Evolutionary conservation across 495 filamentous ascomycete genomes (phyloP).

Genomic region (Tuber microsphaerosporum): DNA sequence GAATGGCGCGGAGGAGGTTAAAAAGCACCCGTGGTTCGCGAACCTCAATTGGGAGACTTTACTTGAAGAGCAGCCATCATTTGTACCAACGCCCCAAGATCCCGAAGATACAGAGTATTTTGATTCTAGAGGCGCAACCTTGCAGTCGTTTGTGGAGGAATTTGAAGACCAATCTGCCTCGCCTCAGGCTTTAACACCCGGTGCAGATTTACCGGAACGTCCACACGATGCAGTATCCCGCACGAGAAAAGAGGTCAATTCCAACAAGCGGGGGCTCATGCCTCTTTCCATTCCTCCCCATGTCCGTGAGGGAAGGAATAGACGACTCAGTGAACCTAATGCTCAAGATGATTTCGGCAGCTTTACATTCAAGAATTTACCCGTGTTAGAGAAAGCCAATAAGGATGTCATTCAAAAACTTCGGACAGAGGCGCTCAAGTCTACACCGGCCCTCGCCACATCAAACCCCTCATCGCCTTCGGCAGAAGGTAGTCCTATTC

Average conservation of each 20-base stretch:
- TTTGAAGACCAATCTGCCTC: conserved; percentile 81
- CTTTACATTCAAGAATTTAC: conserved; percentile 95
- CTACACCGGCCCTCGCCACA: conserved; percentile 45
- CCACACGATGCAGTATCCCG: conserved; percentile 92
- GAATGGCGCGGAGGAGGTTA: conserved; percentile 89
- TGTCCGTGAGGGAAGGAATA: conserved; percentile 79
- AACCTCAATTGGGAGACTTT: conserved; percentile 84
- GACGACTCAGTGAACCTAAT: conserved; percentile 84
- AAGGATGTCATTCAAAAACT: conserved; percentile 97
- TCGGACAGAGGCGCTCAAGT: conserved; percentile 68
- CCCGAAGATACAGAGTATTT: conserved; percentile 98
- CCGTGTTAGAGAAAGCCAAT: conserved; percentile 94
- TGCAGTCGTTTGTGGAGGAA: conserved; percentile 85
- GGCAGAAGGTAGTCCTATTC: conserved; percentile 76
- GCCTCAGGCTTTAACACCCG: conserved; percentile 54
- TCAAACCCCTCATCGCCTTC: conserved; percentile 54
- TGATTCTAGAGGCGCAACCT: conserved; percentile 78
- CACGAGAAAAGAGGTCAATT: conserved; percentile 76
- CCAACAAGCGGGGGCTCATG: conserved; percentile 80
- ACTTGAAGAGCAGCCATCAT: conserved; percentile 85
- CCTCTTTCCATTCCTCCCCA: conserved; percentile 93
- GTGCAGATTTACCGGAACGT: conserved; percentile 67
- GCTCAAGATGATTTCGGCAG: conserved; percentile 86
- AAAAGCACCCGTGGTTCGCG: conserved; percentile 79
- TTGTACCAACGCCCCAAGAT: conserved; percentile 86